A percentile compares a stretch with the other conserved stretches of the same genome.
Evolutionary conservation across 768 basidiomycete species (phyloP).

Genomic region (Cystofilobasidium bisporidii): DNA sequence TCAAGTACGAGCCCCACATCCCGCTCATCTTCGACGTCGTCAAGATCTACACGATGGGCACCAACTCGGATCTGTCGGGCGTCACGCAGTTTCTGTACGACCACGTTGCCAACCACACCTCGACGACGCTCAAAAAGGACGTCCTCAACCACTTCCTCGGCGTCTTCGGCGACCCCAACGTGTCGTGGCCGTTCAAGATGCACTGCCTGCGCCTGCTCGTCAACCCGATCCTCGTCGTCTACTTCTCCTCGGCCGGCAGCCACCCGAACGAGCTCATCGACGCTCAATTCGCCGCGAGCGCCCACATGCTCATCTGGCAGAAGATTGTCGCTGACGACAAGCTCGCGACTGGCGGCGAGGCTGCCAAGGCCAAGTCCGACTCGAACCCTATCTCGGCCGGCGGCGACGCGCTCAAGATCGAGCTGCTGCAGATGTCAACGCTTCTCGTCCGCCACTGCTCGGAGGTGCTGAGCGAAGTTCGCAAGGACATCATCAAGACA

Average conservation of each 20-base stretch:
- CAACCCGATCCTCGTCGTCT: slow-evolving; percentile 72
- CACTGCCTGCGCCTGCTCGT: slow-evolving; percentile 60
- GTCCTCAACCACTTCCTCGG: slow-evolving; percentile 72
- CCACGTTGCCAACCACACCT: slow-evolving; percentile 60
- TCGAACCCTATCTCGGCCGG: slow-evolving; percentile 37
- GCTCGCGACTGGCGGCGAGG: slow-evolving; percentile 52
- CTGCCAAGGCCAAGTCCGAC: slow-evolving; percentile 79
- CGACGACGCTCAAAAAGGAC: slow-evolving; percentile 63
- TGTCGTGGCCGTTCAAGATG: slow-evolving; percentile 65
- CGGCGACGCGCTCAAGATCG: slow-evolving; percentile 82
- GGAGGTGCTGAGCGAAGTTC: slow-evolving; percentile 63
- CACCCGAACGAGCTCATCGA: slow-evolving; percentile 55
- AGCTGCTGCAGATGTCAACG: slow-evolving; percentile 79
- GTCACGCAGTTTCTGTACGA: slow-evolving; percentile 76
- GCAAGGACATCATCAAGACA: slow-evolving; percentile 86
- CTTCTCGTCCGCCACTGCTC: slow-evolving; percentile 77
- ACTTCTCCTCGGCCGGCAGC: slow-evolving; percentile 53
- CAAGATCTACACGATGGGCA: slow-evolving; percentile 64
- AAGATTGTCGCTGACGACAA: slow-evolving; percentile 45
- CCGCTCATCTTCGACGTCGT: slow-evolving; percentile 83
- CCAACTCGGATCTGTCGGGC: slow-evolving; percentile 69
- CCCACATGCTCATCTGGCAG: slow-evolving; percentile 57
- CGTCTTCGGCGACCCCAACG: slow-evolving; percentile 62
- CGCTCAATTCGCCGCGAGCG: slow-evolving; percentile 55
- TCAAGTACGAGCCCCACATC: slow-evolving; percentile 53